A percentile compares a stretch with the other conserved stretches of the same genome.
These are phyloP conservation scores for Triticum monococcum DNA, from an alignment of 176 grass and related monocot genomes.

Conservation along the genomic window DNA sequence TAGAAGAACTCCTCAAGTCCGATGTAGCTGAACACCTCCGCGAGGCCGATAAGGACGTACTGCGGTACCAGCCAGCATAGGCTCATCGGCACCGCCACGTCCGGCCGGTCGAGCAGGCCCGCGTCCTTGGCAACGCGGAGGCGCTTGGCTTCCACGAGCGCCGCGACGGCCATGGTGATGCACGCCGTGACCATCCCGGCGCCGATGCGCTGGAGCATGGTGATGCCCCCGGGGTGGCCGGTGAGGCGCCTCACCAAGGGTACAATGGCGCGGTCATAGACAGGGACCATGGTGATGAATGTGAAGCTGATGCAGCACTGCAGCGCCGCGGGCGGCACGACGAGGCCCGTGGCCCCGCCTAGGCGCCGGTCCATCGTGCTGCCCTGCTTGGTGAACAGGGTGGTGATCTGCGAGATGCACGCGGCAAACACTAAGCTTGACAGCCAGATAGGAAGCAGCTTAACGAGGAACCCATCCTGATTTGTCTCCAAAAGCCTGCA, in stretches of 20 bases:
- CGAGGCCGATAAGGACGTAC: conserved; percentile 40
- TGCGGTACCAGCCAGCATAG: conserved; percentile 62
- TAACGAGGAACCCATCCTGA: neutral
- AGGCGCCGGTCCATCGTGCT: conserved; percentile 45
- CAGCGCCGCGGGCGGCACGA: conserved; percentile 43
- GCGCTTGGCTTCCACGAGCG: conserved; percentile 54
- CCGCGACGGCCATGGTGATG: conserved; percentile 37
- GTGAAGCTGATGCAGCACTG: conserved; percentile 19
- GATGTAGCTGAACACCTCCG: conserved; percentile 31
- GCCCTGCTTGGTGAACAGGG: conserved; percentile 62
- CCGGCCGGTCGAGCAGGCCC: conserved; percentile 39
- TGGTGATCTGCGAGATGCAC: conserved; percentile 28
- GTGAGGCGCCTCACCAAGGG: conserved; percentile 39
- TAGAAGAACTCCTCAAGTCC: conserved; percentile 78
- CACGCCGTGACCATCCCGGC: conserved; percentile 30
- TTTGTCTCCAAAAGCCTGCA: neutral
- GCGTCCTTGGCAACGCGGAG: conserved; percentile 36
- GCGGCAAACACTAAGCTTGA: conserved; percentile 26
- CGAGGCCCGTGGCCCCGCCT: neutral
- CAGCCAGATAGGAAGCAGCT: conserved; percentile 45
- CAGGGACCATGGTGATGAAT: conserved; percentile 5
- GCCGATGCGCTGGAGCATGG: conserved; percentile 58
- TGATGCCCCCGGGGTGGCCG: conserved; percentile 32
- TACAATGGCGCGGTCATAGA: conserved; percentile 55
- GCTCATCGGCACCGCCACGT: conserved; percentile 43